phyloP scores from a whole-genome alignment of 306 rosid species.

The Cucumis cinereus region DNA sequence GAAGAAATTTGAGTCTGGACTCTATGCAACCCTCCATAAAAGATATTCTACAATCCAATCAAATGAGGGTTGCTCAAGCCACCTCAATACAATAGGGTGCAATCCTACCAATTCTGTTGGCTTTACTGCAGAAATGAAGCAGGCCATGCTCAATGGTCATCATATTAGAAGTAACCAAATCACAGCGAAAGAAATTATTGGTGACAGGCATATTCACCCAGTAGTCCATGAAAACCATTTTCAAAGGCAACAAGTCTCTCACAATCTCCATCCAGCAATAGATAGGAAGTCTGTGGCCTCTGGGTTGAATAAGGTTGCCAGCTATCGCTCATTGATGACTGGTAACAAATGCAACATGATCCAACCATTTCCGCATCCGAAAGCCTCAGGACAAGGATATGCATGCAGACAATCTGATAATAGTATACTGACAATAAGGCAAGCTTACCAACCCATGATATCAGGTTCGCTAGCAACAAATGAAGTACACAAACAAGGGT shows the following conservation, averaged over 20 bases:
- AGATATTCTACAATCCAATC: constrained; percentile 16
- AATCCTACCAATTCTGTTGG: constrained; percentile 7
- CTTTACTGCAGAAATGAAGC: constrained; percentile 15
- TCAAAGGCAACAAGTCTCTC: constrained; percentile 16
- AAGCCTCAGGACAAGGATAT: constrained; percentile 11
- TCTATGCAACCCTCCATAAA: constrained; percentile 16
- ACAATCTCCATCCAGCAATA: constrained; percentile 11
- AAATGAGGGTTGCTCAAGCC: constrained; percentile 17
- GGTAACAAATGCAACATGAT: too few species aligned
- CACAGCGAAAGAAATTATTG: constrained; percentile 12
- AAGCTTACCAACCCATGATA: neutral
- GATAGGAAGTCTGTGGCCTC: constrained; percentile 3
- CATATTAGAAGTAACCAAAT: constrained; percentile 18
- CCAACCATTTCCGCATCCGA: neutral
- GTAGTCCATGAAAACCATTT: constrained; percentile 16
- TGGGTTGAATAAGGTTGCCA: neutral
- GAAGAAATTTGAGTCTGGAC: constrained; percentile 29
- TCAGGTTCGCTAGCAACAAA: constrained; percentile 8
- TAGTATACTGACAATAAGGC: constrained; percentile 3
- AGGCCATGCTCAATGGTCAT: constrained; percentile 17
- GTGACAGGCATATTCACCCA: constrained; percentile 21
- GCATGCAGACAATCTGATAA: constrained; percentile 4
- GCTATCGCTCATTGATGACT: neutral
- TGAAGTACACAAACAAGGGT: constrained; percentile 3
- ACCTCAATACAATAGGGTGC: constrained; percentile 11